These are phyloP conservation scores for Coniochaeta sp. DNA, from an alignment of 2,329 filamentous ascomycete genomes.

Conservation along the genomic window DNA sequence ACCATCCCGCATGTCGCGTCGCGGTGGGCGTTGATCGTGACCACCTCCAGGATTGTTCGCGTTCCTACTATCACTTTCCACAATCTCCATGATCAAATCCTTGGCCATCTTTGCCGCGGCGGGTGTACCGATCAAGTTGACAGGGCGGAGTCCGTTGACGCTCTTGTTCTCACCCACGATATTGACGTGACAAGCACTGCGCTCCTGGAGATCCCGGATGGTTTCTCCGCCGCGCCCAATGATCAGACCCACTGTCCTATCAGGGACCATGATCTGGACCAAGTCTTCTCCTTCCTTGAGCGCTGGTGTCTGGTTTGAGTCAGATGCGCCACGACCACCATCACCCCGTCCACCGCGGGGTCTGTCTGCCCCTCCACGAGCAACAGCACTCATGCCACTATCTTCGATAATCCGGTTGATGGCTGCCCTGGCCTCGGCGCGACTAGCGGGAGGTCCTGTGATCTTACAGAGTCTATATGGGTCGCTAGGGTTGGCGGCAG, in stretches of 20 bases:
- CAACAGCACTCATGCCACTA: slow-evolving; percentile 54
- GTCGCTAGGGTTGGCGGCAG: slow-evolving; percentile 62
- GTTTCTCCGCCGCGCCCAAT: slow-evolving; percentile 92
- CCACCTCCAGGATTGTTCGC: slow-evolving; percentile 14
- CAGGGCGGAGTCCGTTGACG: slow-evolving; percentile 79
- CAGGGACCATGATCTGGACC: slow-evolving; percentile 90
- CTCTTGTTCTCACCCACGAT: slow-evolving; percentile 92
- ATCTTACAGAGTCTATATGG: slow-evolving; percentile 80
- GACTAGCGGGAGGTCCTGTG: slow-evolving; percentile 61
- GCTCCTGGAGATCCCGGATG: slow-evolving; percentile 84
- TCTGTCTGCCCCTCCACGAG: slow-evolving; percentile 25
- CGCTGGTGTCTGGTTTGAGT: slow-evolving; percentile 27
- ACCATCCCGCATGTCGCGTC: slow-evolving; percentile 27
- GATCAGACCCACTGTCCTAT: slow-evolving; percentile 85
- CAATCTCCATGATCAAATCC: slow-evolving; percentile 86
- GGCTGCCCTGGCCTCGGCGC: slow-evolving; percentile 71
- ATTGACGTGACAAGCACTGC: slow-evolving; percentile 91
- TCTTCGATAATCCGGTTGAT: slow-evolving; percentile 87
- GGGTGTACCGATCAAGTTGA: slow-evolving; percentile 78
- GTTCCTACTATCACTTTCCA: slow-evolving; percentile 77
- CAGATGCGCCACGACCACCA: slow-evolving; percentile 21
- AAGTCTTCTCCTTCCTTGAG: slow-evolving; percentile 75
- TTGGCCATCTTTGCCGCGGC: slow-evolving; percentile 71
- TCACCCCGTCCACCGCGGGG: slow-evolving; percentile 14
- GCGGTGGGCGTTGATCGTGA: slow-evolving; percentile 20